Percentiles rank a stretch among this genome's conserved stretches.
phyloP scores from a whole-genome alignment of 139 green algal species.

The Coccomyxa sp. region DNA sequence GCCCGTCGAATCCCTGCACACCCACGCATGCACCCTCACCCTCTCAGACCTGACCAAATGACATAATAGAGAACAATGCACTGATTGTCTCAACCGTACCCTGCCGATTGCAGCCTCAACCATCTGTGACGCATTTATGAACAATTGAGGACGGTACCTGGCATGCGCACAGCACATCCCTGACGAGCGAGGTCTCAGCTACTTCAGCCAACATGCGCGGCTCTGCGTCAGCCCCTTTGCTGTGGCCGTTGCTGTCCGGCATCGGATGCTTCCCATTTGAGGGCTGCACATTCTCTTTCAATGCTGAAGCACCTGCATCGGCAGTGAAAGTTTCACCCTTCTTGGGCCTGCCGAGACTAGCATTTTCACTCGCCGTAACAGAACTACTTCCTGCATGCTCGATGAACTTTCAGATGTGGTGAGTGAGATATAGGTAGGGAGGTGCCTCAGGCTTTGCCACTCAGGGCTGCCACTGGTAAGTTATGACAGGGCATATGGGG shows the following conservation, averaged over 20 bases:
- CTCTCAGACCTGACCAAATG: no score
- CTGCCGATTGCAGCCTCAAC: no score
- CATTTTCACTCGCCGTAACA: not conserved
- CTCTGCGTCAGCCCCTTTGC: not conserved
- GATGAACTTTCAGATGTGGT: not conserved
- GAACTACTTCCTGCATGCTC: not conserved
- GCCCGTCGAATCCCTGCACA: conserved; percentile 71
- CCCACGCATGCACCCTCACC: no score
- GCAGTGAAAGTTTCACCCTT: not conserved
- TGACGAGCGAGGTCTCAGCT: conserved; percentile 71
- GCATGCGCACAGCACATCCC: conserved; percentile 74
- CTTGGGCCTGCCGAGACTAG: not conserved
- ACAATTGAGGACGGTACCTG: no score
- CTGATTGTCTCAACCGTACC: no score
- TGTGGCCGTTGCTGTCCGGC: not conserved
- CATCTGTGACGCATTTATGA: no score
- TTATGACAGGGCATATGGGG: not conserved
- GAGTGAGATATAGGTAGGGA: not conserved
- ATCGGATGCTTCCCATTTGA: not conserved
- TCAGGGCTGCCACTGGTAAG: not conserved
- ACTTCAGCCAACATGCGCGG: conserved; percentile 7
- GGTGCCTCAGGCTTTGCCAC: not conserved
- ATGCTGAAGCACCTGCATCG: not conserved
- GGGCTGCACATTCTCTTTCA: not conserved
- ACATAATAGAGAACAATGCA: no score